These are phyloP conservation scores for Arabidopsis suecica DNA, from an alignment of 345 rosid species.

Conservation along the genomic window DNA sequence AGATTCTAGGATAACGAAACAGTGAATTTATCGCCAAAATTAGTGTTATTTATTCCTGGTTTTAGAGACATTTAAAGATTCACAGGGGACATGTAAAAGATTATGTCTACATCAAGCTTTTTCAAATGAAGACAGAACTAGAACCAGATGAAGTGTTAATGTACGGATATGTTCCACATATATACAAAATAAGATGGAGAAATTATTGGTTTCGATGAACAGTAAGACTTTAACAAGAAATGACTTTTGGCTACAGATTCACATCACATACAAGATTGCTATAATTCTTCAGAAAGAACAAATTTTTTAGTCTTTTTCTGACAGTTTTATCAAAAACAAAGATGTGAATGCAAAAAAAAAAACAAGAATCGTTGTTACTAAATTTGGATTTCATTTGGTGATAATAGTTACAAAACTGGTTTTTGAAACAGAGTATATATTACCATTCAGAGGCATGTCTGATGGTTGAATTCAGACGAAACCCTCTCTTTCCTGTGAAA, in stretches of 20 bases:
- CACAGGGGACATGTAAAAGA: conserved; percentile 19
- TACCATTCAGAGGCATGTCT: conserved; percentile 99
- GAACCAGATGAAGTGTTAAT: conserved; percentile 31
- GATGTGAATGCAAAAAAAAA: conserved; percentile 19
- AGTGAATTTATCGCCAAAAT: conserved; percentile 15
- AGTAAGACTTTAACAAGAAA: conserved; percentile 2
- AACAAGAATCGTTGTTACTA: conserved; percentile 14
- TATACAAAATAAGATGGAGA: conserved; percentile 25
- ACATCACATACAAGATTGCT: conserved; percentile 31
- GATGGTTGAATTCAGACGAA: conserved; percentile 87
- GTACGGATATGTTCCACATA: conserved; percentile 45
- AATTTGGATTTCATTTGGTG: background rate
- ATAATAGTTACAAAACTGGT: conserved; percentile 4
- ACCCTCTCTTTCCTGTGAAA: conserved; percentile 83
- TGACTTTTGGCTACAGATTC: conserved; percentile 40
- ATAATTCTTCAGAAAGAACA: conserved; percentile 10
- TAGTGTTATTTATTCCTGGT: conserved; percentile 5
- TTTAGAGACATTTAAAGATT: conserved; percentile 32
- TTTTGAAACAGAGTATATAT: conserved; percentile 26
- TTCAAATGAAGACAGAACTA: conserved; percentile 41
- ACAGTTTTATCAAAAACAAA: conserved; percentile 18
- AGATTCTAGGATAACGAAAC: conserved; percentile 31
- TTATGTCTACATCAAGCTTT: conserved; percentile 35
- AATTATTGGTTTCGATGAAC: conserved; percentile 42
- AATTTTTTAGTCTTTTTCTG: conserved; percentile 24